phyloP scores from a whole-genome alignment of 1,139 yeast species.

The Kluyveromyces marxianus region DNA sequence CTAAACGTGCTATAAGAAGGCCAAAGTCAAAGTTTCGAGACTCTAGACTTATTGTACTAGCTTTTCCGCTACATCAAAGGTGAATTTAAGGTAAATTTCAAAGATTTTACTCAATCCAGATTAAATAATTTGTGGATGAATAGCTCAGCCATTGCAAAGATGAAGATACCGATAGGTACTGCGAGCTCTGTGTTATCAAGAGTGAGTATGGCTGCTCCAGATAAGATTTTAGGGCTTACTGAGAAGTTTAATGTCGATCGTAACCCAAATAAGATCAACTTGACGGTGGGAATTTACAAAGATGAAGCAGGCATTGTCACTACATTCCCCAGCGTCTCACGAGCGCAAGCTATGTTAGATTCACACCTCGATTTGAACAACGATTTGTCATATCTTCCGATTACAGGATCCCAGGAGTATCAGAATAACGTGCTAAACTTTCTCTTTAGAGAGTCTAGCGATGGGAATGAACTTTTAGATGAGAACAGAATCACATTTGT shows the following conservation, averaged over 20 bases:
- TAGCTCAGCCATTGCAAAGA: not conserved
- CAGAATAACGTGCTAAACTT: constrained; percentile 62
- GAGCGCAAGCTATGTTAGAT: constrained; percentile 44
- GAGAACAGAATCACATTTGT: constrained; percentile 53
- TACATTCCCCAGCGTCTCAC: constrained; percentile 74
- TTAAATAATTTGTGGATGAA: too few species aligned
- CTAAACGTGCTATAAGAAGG: too few species aligned
- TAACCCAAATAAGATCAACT: constrained; percentile 64
- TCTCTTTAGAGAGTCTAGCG: constrained; percentile 49
- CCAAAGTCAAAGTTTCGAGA: too few species aligned
- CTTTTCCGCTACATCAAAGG: too few species aligned
- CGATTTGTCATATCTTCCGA: constrained; percentile 44
- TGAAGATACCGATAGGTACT: not conserved
- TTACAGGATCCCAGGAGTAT: constrained; percentile 67
- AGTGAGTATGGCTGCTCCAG: constrained; percentile 51
- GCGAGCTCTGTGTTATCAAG: constrained; percentile 11
- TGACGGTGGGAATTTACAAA: constrained; percentile 91
- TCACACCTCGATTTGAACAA: constrained; percentile 43
- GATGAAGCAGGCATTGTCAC: constrained; percentile 80
- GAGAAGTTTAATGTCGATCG: constrained; percentile 50
- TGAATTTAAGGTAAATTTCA: too few species aligned
- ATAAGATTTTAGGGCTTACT: constrained; percentile 62
- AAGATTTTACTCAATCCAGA: too few species aligned
- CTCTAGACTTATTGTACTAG: too few species aligned
- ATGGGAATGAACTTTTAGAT: constrained; percentile 26